These are phyloP conservation scores for Lentinula sp. DNA, from an alignment of 768 basidiomycete genomes.

Conservation along the genomic window DNA sequence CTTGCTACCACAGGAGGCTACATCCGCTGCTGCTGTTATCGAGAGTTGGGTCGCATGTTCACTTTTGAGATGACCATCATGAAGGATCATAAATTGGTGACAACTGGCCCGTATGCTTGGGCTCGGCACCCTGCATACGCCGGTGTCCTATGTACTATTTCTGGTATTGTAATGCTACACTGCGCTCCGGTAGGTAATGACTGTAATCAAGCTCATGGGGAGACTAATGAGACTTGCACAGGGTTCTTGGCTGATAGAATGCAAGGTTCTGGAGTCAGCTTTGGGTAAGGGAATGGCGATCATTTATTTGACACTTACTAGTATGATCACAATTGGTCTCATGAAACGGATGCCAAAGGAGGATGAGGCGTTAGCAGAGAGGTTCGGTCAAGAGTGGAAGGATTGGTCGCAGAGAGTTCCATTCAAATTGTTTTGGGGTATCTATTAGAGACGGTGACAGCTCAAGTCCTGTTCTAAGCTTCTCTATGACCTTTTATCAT, in stretches of 20 bases:
- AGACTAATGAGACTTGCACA: slow-evolving; percentile 12
- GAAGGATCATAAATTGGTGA: slow-evolving; percentile 38
- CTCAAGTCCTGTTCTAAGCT: too few relatives aligned
- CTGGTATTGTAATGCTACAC: slow-evolving; percentile 24
- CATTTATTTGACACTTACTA: slow-evolving; percentile 22
- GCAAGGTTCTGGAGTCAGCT: slow-evolving; percentile 19
- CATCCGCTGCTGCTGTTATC: slow-evolving; percentile 36
- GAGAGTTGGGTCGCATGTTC: slow-evolving; percentile 39
- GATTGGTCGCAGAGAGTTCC: slow-evolving; percentile 38
- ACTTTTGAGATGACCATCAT: slow-evolving; percentile 49
- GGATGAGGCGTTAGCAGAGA: slow-evolving; percentile 32
- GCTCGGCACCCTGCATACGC: slow-evolving; percentile 50
- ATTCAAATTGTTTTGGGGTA: slow-evolving; percentile 40
- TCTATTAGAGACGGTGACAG: slow-evolving; percentile 24
- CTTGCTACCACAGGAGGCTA: slow-evolving; percentile 33
- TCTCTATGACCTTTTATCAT: too few relatives aligned
- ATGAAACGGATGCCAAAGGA: slow-evolving; percentile 37
- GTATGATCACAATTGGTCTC: slow-evolving; percentile 25
- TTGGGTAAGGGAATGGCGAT: slow-evolving; percentile 22
- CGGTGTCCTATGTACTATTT: slow-evolving; percentile 29
- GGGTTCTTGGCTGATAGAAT: slow-evolving; percentile 39
- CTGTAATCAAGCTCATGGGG: background rate
- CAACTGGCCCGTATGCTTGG: slow-evolving; percentile 38
- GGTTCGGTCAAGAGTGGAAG: slow-evolving; percentile 37
- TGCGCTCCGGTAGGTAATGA: background rate